Evolutionary conservation across 2,329 filamentous ascomycete genomes (phyloP).

Genomic region (Ceratocystis papillata): DNA sequence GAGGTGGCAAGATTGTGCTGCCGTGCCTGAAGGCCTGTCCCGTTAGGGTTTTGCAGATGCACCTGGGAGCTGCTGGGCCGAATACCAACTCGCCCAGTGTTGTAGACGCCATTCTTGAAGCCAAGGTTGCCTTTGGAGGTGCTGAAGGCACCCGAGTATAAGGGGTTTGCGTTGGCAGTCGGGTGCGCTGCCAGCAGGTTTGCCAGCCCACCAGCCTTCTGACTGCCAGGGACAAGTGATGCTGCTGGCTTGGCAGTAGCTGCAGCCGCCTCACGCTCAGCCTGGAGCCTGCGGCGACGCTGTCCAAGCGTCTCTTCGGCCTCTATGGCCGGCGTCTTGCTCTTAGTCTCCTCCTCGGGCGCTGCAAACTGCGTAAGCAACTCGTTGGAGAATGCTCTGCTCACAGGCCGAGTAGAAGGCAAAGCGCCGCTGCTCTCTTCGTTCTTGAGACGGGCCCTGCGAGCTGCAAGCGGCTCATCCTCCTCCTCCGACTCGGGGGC

Average conservation of each 20-base stretch:
- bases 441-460: conserved; percentile 19
- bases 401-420: conserved; percentile 48
- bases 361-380: conserved; percentile 51
- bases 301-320: conserved; percentile 73
- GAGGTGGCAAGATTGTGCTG: conserved; percentile 30
- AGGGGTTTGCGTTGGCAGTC: conserved; percentile 28
- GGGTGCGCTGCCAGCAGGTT: conserved; percentile 44
- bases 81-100: conserved; percentile 39
- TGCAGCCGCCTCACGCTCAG: conserved; percentile 53
- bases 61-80: conserved; percentile 22
- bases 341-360: conserved; percentile 10
- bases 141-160: conserved; percentile 27
- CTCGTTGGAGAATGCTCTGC: conserved; percentile 56
- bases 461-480: conserved; percentile 30
- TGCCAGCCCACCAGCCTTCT: conserved; percentile 43
- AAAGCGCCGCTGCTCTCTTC: conserved; percentile 32
- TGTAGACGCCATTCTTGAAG: conserved; percentile 44
- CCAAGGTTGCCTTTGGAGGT: conserved; percentile 34
- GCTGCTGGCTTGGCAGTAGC: conserved; percentile 39
- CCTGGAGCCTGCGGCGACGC: conserved; percentile 61
- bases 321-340: conserved; percentile 32
- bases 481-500: conserved; percentile 41
- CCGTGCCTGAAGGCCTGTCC: neutral
- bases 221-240: conserved; percentile 23
- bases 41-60: conserved; percentile 8